Percentiles rank a stretch among this genome's conserved stretches.
Evolutionary conservation across 1,139 yeast genomes (phyloP).

Genomic region (Yamadazyma taylorii): DNA sequence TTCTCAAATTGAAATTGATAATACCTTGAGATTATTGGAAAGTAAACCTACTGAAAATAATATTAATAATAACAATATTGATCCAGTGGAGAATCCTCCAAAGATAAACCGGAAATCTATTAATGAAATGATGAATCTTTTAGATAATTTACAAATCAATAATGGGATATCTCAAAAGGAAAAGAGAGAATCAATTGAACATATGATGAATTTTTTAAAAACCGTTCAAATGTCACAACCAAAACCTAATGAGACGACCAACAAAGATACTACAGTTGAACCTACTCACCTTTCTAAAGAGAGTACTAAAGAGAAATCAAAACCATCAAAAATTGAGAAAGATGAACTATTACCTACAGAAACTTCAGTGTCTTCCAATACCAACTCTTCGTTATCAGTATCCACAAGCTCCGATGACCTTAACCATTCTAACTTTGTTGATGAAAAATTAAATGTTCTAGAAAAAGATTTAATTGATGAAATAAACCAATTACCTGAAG

Average conservation of each 20-base stretch:
- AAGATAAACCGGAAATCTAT: constrained; percentile 25
- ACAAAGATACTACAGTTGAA: background rate
- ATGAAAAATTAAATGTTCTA: constrained; percentile 18
- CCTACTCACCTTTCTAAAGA: background rate
- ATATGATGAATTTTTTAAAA: constrained; percentile 19
- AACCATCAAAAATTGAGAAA: background rate
- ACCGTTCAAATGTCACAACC: constrained; percentile 14
- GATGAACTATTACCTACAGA: too few relatives aligned
- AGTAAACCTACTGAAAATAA: background rate
- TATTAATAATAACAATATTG: too few relatives aligned
- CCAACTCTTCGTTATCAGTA: background rate
- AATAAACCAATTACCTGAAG: constrained; percentile 59
- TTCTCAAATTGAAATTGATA: too few relatives aligned
- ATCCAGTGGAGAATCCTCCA: background rate
- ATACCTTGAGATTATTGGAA: background rate
- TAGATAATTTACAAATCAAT: constrained; percentile 19
- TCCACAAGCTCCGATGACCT: background rate
- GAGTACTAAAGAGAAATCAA: background rate
- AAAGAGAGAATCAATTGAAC: constrained; percentile 18
- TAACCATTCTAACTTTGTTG: constrained; percentile 6
- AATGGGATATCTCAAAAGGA: constrained; percentile 13
- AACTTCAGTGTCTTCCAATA: background rate
- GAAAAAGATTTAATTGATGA: constrained; percentile 51
- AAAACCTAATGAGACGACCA: background rate
- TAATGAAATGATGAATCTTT: constrained; percentile 25